Evolutionary conservation across 2,329 filamentous ascomycete species (phyloP).

Genomic region (Trichophyton equinum): DNA sequence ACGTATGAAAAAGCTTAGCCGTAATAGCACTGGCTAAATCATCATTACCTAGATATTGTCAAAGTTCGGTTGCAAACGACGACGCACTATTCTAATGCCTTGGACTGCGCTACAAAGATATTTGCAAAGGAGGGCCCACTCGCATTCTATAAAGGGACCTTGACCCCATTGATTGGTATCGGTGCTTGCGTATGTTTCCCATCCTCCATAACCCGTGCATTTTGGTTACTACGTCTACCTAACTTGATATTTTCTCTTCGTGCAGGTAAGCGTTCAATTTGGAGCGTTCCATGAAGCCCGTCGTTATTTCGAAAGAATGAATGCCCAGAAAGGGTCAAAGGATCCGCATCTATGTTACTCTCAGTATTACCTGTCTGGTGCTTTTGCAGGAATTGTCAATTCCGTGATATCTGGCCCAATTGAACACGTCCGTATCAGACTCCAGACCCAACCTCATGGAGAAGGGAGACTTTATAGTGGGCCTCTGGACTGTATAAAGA

Average conservation of each 20-base stretch:
- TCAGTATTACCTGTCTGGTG: constrained; percentile 83
- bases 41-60: constrained; percentile 58
- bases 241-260: background rate
- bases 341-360: constrained; percentile 53
- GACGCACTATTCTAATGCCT: constrained; percentile 63
- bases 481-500: constrained; percentile 79
- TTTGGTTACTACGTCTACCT: background rate
- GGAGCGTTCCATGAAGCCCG: constrained; percentile 90
- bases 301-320: constrained; percentile 68
- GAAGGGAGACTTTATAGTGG: constrained; percentile 64
- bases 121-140: constrained; percentile 74
- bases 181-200: constrained; percentile 63
- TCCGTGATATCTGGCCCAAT: constrained; percentile 79
- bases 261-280: constrained; percentile 76
- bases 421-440: constrained; percentile 88
- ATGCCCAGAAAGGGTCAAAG: constrained; percentile 37
- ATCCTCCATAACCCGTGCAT: background rate
- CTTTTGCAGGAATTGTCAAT: constrained; percentile 87
- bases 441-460: constrained; percentile 93
- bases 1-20: constrained; percentile 14
- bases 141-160: constrained; percentile 96
- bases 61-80: constrained; percentile 94
- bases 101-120: constrained; percentile 71
- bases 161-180: constrained; percentile 89
- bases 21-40: background rate